phyloP scores from a whole-genome alignment of 2,329 filamentous ascomycete genomes.

The Colletotrichum shisoi region DNA sequence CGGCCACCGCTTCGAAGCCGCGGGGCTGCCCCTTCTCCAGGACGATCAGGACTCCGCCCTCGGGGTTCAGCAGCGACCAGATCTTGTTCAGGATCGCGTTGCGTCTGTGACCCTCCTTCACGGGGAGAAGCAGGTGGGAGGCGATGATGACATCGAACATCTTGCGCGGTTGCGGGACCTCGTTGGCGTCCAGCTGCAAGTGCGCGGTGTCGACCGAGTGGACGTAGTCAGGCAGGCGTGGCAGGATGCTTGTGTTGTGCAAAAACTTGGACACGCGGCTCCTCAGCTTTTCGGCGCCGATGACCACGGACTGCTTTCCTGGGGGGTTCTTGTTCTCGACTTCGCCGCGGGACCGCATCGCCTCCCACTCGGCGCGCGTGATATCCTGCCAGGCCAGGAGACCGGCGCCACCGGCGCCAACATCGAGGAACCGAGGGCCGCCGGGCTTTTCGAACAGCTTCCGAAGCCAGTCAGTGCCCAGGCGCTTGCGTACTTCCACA shows the following conservation, averaged over 20 bases:
- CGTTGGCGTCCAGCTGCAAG: conserved; percentile 65
- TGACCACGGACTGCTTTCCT: conserved; percentile 81
- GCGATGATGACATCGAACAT: conserved; percentile 90
- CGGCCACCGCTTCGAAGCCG: conserved; percentile 91
- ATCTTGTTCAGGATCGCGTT: conserved; percentile 85
- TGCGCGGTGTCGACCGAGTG: conserved; percentile 68
- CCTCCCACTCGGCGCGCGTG: conserved; percentile 80
- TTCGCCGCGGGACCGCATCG: conserved; percentile 64
- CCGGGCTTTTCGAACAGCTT: conserved; percentile 62
- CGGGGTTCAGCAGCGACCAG: conserved; percentile 83
- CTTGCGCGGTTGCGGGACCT: conserved; percentile 69
- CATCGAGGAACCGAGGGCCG: conserved; percentile 73
- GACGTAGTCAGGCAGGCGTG: conserved; percentile 86
- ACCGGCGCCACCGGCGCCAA: conserved; percentile 76
- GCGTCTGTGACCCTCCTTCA: conserved; percentile 78
- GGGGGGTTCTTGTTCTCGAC: conserved; percentile 56
- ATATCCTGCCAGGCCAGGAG: conserved; percentile 80
- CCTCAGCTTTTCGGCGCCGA: conserved; percentile 77
- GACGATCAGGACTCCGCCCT: conserved; percentile 85
- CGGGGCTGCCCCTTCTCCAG: conserved; percentile 90
- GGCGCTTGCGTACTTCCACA: conserved; percentile 75
- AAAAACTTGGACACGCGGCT: conserved; percentile 78
- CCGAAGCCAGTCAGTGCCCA: conserved; percentile 75
- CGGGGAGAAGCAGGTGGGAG: conserved; percentile 79
- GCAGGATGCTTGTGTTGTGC: conserved; percentile 89